Evolutionary conservation across 176 grass and related monocot genomes (phyloP).

Genomic region (Calamus simplicifolius): DNA sequence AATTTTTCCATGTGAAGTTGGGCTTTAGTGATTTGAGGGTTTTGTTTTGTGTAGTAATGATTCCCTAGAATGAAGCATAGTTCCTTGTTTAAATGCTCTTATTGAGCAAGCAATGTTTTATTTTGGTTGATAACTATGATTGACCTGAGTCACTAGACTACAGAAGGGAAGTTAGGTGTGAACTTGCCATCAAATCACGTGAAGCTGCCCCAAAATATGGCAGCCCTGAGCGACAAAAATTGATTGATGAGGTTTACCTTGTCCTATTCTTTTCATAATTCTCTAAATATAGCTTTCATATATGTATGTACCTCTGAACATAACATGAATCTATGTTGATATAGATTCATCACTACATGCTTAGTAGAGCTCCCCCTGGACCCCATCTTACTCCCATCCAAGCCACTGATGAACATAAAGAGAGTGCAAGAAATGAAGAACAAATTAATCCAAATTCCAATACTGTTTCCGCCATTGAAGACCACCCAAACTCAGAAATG

Average conservation of each 20-base stretch:
- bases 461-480: slow-evolving; percentile 9
- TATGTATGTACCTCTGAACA: too few species aligned
- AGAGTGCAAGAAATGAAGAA: slow-evolving; percentile 21
- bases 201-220: slow-evolving; percentile 76
- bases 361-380: slow-evolving; percentile 57
- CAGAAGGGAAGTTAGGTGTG: slow-evolving; percentile 75
- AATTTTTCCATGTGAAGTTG: too few species aligned
- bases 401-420: slow-evolving; percentile 9
- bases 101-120: too few species aligned
- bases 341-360: slow-evolving; percentile 90
- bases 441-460: slow-evolving; percentile 21
- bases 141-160: slow-evolving; percentile 50
- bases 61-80: too few species aligned
- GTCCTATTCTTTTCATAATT: not conserved
- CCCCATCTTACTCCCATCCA: slow-evolving; percentile 30
- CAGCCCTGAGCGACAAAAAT: slow-evolving; percentile 74
- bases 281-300: not conserved
- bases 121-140: too few species aligned
- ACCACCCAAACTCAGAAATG: slow-evolving; percentile 32
- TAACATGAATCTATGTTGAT: not conserved
- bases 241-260: slow-evolving; percentile 73
- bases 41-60: too few species aligned
- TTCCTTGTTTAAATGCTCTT: too few species aligned
- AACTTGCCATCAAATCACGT: slow-evolving; percentile 73
- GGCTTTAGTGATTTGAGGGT: too few species aligned